Evolutionary conservation across 2,329 filamentous ascomycete genomes (phyloP).

Genomic region (Alternaria novae-zelandiae): DNA sequence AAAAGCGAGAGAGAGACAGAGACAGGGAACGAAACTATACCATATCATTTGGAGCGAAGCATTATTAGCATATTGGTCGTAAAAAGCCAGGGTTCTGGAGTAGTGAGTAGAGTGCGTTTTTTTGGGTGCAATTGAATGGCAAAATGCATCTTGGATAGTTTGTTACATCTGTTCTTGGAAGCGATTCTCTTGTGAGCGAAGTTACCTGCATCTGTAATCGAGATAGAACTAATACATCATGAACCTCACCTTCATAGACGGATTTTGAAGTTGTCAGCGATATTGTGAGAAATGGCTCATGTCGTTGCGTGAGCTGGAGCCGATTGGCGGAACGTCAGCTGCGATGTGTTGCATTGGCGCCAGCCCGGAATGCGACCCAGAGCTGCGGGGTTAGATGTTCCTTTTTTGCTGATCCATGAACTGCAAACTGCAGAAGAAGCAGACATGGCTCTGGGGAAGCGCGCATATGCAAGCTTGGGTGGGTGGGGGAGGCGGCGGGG

Average conservation of each 20-base stretch:
- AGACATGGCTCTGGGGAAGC: not conserved
- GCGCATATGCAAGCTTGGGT: not conserved
- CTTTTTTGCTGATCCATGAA: not conserved
- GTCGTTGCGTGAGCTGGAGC: not conserved
- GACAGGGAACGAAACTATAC: slow-evolving; percentile 28
- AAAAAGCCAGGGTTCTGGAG: slow-evolving; percentile 9
- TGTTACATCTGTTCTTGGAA: not conserved
- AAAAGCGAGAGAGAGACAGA: not conserved
- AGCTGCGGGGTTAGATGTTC: not conserved
- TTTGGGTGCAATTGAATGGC: slow-evolving; percentile 27
- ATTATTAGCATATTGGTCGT: slow-evolving; percentile 22
- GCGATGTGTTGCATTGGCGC: not conserved
- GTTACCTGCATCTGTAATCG: not conserved
- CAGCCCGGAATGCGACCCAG: not conserved
- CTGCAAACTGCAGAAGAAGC: not conserved
- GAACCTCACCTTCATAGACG: too few relatives aligned
- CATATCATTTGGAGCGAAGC: slow-evolving; percentile 35
- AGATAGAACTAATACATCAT: not conserved
- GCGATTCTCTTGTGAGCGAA: not conserved
- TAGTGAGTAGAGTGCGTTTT: slow-evolving; percentile 20
- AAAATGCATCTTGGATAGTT: slow-evolving; percentile 6
- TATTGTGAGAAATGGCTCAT: not conserved
- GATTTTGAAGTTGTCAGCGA: too few relatives aligned
- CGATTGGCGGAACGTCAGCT: not conserved
- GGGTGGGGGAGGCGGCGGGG: too few relatives aligned